These are phyloP conservation scores for Waltergamsia citrina DNA, from an alignment of 2,329 filamentous ascomycete genomes.

Conservation along the genomic window DNA sequence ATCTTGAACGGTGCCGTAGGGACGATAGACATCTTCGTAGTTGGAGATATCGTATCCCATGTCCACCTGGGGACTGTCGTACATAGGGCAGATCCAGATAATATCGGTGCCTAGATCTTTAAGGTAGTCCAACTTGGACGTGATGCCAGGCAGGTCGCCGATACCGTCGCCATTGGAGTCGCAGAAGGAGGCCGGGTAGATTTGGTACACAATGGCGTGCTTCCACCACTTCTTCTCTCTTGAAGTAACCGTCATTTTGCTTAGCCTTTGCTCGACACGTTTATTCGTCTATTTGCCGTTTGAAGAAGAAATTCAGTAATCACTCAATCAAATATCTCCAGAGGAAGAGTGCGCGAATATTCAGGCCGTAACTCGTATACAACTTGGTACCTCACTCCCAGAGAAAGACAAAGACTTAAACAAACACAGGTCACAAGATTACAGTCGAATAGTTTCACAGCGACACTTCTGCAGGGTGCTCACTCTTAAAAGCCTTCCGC, in stretches of 20 bases:
- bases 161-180: slow-evolving; percentile 49
- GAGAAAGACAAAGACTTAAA: no score
- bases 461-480: no score
- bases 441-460: no score
- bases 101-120: slow-evolving; percentile 51
- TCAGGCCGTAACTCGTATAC: no score
- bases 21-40: slow-evolving; percentile 54
- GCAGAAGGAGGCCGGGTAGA: slow-evolving; percentile 49
- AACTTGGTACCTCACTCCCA: no score
- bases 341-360: no score
- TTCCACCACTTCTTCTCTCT: slow-evolving; percentile 40
- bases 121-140: slow-evolving; percentile 52
- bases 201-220: slow-evolving; percentile 46
- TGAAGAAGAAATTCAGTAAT: no score
- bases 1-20: slow-evolving; percentile 59
- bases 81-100: slow-evolving; percentile 60
- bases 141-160: slow-evolving; percentile 55
- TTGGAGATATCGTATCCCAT: slow-evolving; percentile 65
- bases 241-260: slow-evolving; percentile 14
- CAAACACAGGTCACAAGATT: no score
- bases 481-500: no score
- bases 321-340: no score
- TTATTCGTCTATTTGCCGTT: no score
- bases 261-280: no score
- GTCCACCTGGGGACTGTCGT: slow-evolving; percentile 53